phyloP scores from a whole-genome alignment of 2,329 filamentous ascomycete genomes.

The Monosporascus sp. region DNA sequence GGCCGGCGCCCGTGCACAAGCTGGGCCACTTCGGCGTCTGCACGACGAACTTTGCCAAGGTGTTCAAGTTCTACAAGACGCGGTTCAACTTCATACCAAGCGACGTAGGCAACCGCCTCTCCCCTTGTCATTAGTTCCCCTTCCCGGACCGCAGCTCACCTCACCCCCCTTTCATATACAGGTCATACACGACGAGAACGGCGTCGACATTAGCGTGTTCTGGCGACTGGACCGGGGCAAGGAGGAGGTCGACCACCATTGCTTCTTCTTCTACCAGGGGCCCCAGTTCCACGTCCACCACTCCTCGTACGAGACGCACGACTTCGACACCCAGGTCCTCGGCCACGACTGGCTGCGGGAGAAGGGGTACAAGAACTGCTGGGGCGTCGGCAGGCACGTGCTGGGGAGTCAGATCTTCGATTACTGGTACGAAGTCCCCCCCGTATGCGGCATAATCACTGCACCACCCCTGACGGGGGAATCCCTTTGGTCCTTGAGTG shows the following conservation, averaged over 20 bases:
- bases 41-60: constrained; percentile 44
- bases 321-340: constrained; percentile 65
- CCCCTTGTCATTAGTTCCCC: background rate
- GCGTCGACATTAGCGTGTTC: constrained; percentile 38
- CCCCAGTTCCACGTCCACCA: constrained; percentile 57
- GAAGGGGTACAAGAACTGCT: constrained; percentile 60
- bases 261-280: constrained; percentile 46
- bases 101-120: constrained; percentile 31
- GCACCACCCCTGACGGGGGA: background rate
- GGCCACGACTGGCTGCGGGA: constrained; percentile 65
- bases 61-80: constrained; percentile 44
- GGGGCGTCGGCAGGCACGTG: constrained; percentile 68
- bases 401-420: constrained; percentile 69
- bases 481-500: background rate
- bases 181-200: constrained; percentile 34
- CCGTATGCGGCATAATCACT: constrained; percentile 1
- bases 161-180: constrained; percentile 7
- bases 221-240: constrained; percentile 39
- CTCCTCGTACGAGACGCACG: constrained; percentile 64
- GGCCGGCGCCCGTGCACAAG: constrained; percentile 46
- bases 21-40: constrained; percentile 52
- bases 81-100: constrained; percentile 49
- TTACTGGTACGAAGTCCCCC: constrained; percentile 56
- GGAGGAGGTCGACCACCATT: constrained; percentile 45
- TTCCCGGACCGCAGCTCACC: background rate